These are phyloP conservation scores for Aspergillus carlsbadensis DNA, from an alignment of 495 filamentous ascomycete genomes.

Conservation along the genomic window DNA sequence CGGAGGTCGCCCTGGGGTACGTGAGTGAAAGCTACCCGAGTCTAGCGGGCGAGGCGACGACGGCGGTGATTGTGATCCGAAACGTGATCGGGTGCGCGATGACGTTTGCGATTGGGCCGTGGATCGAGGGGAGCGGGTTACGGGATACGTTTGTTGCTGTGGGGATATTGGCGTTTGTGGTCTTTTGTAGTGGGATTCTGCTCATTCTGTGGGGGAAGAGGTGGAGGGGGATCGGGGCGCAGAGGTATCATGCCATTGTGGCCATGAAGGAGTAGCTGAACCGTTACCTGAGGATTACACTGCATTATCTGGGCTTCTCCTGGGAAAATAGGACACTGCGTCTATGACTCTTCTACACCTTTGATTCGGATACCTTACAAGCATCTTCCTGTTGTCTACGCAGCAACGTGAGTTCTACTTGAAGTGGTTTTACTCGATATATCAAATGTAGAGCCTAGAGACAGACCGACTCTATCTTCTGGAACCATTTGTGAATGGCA, in stretches of 20 bases:
- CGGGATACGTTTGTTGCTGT: not conserved
- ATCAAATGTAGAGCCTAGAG: too few relatives aligned
- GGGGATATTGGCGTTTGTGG: not conserved
- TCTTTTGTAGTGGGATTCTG: not conserved
- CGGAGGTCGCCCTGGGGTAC: not conserved
- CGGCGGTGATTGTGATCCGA: not conserved
- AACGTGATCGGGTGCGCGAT: not conserved
- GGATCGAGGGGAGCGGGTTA: not conserved
- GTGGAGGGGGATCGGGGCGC: not conserved
- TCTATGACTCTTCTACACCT: too few relatives aligned
- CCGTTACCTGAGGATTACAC: too few relatives aligned
- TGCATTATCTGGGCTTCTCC: too few relatives aligned
- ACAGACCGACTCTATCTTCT: too few relatives aligned
- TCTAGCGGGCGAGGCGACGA: not conserved
- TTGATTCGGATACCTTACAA: too few relatives aligned
- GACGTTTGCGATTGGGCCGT: not conserved
- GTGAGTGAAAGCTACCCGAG: not conserved
- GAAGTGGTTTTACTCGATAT: too few relatives aligned
- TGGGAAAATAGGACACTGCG: too few relatives aligned
- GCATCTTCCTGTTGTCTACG: too few relatives aligned
- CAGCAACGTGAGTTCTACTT: too few relatives aligned
- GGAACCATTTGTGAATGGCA: too few relatives aligned
- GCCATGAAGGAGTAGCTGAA: too few relatives aligned
- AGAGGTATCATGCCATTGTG: not conserved
- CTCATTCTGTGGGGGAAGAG: not conserved